Evolutionary conservation across 1,284 basidiomycete species (phyloP), one percentile per base, ranked within the genome.

Genomic region (Inonotus hispidus): DNA sequence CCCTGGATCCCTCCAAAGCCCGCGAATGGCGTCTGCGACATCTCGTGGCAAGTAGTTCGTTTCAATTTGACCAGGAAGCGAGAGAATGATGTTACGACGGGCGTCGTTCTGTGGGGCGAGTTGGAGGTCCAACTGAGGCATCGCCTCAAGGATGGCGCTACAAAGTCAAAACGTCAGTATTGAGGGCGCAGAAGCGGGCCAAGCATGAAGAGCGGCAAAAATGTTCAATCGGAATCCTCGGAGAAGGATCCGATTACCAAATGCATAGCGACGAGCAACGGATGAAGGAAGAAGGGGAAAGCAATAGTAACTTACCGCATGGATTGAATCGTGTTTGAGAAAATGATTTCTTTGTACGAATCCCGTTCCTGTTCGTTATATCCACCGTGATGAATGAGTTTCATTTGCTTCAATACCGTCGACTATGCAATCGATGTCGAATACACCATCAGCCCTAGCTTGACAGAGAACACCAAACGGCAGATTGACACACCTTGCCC

Each of bases 321-420:
- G 29, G 93, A 95, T 75, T 98, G 95, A 63, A 98, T 85, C 8
- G 95, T 97, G 75, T 98, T 98, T 59, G 93, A 93, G 71, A 87
- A 98, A 71, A 98, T 95, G 70, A 98, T 98, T 76, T 98, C 95
- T 75, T 94, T 94, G 84, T 97, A 98, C 45, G 90, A 92, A 66
- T 96, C 93, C 55, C 95, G 82, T 76, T 99, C 96, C 67, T 88
- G 85, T 62, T 89, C 85, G 65, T 91, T 93, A 80, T 98, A 98
- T 1, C 94, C 87, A 62, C 89, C 90, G 63, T 91, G 90, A 73
- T 96, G 91, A 63, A 97, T 96, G 72, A 96, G 85, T 72, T 95
- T 93, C 94, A 96, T 96, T 75, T 96, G 94, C 77, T 97, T 96
- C 64, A 97, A 81, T 25, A 97, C 90, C 1, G 94, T 96, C 23